Evolutionary conservation across 2,329 filamentous ascomycete genomes (phyloP), one percentile per base, ranked within the genome.

Genomic region (Leptoxyphium fumago): DNA sequence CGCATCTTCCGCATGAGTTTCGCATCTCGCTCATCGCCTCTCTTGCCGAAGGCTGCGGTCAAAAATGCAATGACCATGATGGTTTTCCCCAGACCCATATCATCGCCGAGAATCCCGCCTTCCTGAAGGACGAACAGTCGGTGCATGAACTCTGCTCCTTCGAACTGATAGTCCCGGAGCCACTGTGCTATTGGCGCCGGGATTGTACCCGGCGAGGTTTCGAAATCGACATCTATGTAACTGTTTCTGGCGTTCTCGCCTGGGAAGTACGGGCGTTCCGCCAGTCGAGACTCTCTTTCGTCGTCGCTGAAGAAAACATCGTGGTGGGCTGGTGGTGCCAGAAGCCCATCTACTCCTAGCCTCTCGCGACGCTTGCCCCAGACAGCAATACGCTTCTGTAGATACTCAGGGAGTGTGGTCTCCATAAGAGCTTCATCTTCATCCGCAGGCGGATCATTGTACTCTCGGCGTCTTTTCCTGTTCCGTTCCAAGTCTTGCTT

Each of bases 61-160:
- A 98, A 68, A 51, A 98, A 96, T 0, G 88, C 84, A 45, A 87
- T 91, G 21, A 98, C 85, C 61, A 98, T 91, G 2, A 98, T 85
- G 0, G 91, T 98, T 64, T 98, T 98, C 1, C 91, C 91, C 29
- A 98, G 64, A 15, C 91, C 91, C 91, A 98, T 98, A 56, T 98
- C 91, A 58, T 98, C 91, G 2, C 89, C 88, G 0, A 98, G 71
- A 17, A 98, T 84, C 1, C 84, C 86, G 1, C 91, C 91, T 53
- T 81, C 82, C 57, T 98, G 91, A 51, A 85, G 89, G 3, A 95
- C 82, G 58, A 96, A 96, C 17, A 84, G 74, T 47, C 84, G 76
- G 59, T 96, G 88, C 7, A 98, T 70, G 55, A 95, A 96, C 29
- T 75, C 73, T 11, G 82, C 84, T 5, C 91, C 91, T 26, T 83